Percentiles rank a stretch among this genome's conserved stretches.
Evolutionary conservation across 352 stramenopile species (phyloP).

Genomic region (Globisporangium iwayamae): DNA sequence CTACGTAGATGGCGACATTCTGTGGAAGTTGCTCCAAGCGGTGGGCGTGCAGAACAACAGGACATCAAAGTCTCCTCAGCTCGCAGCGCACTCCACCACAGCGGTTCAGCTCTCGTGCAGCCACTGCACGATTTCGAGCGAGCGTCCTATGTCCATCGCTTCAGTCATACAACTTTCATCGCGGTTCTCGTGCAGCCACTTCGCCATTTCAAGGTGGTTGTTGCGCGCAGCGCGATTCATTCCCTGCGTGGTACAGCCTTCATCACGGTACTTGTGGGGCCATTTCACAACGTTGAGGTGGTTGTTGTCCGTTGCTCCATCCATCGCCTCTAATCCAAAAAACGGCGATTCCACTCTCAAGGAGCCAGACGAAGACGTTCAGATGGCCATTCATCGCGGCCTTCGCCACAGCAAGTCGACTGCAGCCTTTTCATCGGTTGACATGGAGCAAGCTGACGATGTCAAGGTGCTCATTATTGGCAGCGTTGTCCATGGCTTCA

Average conservation of each 20-base stretch:
- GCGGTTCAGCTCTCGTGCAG: background rate
- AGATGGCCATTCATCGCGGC: background rate
- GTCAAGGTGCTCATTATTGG: background rate
- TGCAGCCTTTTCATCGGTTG: background rate
- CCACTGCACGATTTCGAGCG: background rate
- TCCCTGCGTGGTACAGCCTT: too few species aligned
- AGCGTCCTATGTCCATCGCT: background rate
- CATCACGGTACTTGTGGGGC: too few species aligned
- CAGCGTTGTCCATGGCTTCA: background rate
- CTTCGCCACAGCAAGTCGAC: background rate
- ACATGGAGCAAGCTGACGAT: background rate
- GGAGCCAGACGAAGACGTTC: background rate
- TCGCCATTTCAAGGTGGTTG: background rate
- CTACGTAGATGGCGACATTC: background rate
- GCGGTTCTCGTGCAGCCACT: background rate
- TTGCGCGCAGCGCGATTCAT: background rate
- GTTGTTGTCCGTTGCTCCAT: too few species aligned
- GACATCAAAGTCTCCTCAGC: background rate
- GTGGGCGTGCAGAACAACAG: background rate
- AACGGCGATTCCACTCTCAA: too few species aligned
- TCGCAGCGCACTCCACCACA: background rate
- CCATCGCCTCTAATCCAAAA: too few species aligned
- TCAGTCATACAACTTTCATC: background rate
- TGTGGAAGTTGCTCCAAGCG: background rate
- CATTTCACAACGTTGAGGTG: too few species aligned